These are phyloP conservation scores for Pichia sp. DNA, from an alignment of 1,139 yeast species.

Conservation along the genomic window DNA sequence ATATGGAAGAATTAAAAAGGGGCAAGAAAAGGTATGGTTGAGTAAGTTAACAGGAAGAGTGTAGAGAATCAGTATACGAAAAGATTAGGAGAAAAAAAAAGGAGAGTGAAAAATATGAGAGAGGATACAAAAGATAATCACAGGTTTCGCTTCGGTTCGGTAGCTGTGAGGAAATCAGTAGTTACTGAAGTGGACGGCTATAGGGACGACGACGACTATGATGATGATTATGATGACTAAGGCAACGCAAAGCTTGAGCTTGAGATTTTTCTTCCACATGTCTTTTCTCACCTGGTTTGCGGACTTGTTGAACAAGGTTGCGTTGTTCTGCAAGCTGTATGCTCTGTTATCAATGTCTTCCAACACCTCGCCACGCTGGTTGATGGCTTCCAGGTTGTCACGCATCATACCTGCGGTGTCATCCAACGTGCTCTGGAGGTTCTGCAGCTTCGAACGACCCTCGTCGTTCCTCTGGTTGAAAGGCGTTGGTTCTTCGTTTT, in stretches of 20 bases:
- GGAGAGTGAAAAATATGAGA: not conserved
- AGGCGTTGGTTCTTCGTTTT: slow-evolving; percentile 16
- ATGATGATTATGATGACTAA: slow-evolving; percentile 74
- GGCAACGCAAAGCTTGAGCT: slow-evolving; percentile 90
- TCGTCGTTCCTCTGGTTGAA: slow-evolving; percentile 11
- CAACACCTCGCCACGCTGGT: slow-evolving; percentile 89
- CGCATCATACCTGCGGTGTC: slow-evolving; percentile 98
- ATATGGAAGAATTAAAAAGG: not conserved
- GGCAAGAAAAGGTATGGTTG: not conserved
- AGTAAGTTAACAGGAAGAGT: not conserved
- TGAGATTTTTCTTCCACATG: slow-evolving; percentile 99
- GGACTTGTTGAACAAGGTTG: slow-evolving; percentile 94
- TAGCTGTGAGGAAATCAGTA: slow-evolving; percentile 2
- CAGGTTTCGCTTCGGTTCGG: too few species aligned
- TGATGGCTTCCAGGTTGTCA: slow-evolving; percentile 93
- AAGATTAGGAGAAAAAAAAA: not conserved
- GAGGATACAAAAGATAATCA: not conserved
- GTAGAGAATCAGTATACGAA: not conserved
- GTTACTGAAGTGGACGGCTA: slow-evolving; percentile 78
- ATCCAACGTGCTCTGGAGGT: slow-evolving; percentile 30
- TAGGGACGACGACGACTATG: slow-evolving; percentile 88
- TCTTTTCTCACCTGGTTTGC: slow-evolving; percentile 97
- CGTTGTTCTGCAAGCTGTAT: slow-evolving; percentile 86
- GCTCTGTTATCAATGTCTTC: slow-evolving; percentile 93
- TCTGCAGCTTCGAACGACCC: slow-evolving; percentile 24